Base-by-base conservation (phyloP, 257 asterid species). In the Marsdenia floribunda region DNA sequence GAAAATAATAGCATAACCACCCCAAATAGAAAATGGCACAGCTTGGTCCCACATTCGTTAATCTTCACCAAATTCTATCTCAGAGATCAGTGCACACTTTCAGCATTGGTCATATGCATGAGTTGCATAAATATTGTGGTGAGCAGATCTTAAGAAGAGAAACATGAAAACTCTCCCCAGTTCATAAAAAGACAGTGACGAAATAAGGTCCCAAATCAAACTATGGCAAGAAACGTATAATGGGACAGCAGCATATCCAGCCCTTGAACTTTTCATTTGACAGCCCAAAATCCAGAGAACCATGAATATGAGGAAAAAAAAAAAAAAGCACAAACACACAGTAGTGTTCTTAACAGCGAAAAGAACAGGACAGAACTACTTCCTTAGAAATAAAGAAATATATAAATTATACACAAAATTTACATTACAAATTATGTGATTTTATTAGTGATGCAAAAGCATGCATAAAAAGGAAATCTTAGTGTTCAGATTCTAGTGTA, bases 31-130 rank as follows among this genome's bases (percentile, higher is more conserved):
- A 64, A 64, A 38, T 18, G 46, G 3, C 4, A 47, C 22, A n/a
- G 3, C 13, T 53, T 7, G n/a, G 63, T 57, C 63, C 15, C 26
- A n/a, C 33, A 2, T 57, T 55, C 3, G 21, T 21, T 21, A 55
- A 18, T 55, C 22, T 21, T 19, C n/a, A 55, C 13, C 12, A 22
- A 21, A 18, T 9, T 44, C 42, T 55, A 9, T 21, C 24, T 19
- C 29, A 55, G 26, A 55, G 29, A 21, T 55, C 61, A 21, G 59
- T 5, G 22, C 14, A 2, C 26, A 21, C 29, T 55, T 55, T 21
- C 69, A 63, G 40, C 69, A 26, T 60, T 63, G 46, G 69, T 14
- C 19, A 63, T 22, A 33, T 63, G 69, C 69, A 63, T 12, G 46
- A 63, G 69, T 26, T 33, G 69, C 69, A 63, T 1, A 63, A 24